A percentile compares a stretch with the other conserved stretches of the same genome.
Evolutionary conservation across 805 yeast species (phyloP).

Genomic region (Hanseniaspora jakobsenii): DNA sequence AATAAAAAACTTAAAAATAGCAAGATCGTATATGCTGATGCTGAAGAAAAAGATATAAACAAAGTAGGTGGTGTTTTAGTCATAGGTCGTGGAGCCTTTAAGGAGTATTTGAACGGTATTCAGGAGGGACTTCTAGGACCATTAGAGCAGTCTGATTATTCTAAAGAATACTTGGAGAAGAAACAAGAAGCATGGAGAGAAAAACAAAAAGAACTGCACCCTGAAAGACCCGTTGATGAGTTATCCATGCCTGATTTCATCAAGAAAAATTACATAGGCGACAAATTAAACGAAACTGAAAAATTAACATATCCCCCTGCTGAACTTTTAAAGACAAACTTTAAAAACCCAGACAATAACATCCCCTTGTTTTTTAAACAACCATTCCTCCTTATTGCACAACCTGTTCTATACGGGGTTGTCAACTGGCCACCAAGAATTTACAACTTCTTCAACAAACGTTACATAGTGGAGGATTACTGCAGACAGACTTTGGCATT

Average conservation of each 20-base stretch:
- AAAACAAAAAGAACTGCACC: slow-evolving; percentile 17
- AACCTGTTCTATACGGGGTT: slow-evolving; percentile 73
- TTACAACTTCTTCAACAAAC: slow-evolving; percentile 62
- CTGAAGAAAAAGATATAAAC: slow-evolving; percentile 33
- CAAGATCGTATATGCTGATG: slow-evolving; percentile 26
- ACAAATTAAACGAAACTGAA: slow-evolving; percentile 41
- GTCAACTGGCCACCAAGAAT: slow-evolving; percentile 61
- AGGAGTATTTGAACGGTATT: slow-evolving; percentile 79
- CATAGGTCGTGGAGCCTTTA: slow-evolving; percentile 89
- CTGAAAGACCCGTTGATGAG: slow-evolving; percentile 17
- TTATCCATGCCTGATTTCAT: slow-evolving; percentile 33
- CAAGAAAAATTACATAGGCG: slow-evolving; percentile 51
- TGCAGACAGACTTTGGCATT: slow-evolving; percentile 48
- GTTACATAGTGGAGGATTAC: slow-evolving; percentile 57
- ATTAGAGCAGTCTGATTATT: slow-evolving; percentile 38
- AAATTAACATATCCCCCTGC: slow-evolving; percentile 41
- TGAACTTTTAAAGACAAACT: slow-evolving; percentile 36
- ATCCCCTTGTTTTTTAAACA: slow-evolving; percentile 58
- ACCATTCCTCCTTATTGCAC: slow-evolving; percentile 64
- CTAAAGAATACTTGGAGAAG: slow-evolving; percentile 8
- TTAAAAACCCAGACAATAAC: slow-evolving; percentile 24
- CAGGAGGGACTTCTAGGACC: slow-evolving; percentile 96
- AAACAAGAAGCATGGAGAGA: slow-evolving; percentile 19
- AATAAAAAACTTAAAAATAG: slow-evolving; percentile 24
- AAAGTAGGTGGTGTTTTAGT: slow-evolving; percentile 78